phyloP scores from a whole-genome alignment of 192 early-diverging fungal species.

The Backusella sp. region DNA sequence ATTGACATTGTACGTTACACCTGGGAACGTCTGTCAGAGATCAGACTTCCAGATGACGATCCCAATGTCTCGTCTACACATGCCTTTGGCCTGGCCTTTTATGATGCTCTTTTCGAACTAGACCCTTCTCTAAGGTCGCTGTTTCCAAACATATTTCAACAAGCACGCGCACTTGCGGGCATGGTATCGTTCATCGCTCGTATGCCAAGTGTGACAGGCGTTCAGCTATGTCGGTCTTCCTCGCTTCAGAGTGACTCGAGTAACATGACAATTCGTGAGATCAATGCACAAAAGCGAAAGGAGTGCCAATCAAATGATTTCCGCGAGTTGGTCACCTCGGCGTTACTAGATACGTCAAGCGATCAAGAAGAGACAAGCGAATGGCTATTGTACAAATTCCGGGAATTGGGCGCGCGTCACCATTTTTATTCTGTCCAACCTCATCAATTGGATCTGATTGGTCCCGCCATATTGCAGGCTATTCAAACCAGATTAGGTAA shows the following conservation, averaged over 20 bases:
- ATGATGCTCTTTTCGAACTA: slow-evolving; percentile 17
- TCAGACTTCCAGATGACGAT: slow-evolving; percentile 11
- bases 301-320: background rate
- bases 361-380: background rate
- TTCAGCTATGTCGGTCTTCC: background rate
- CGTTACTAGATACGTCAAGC: background rate
- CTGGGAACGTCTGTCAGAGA: slow-evolving; percentile 19
- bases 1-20: slow-evolving; percentile 20
- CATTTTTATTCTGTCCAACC: slow-evolving; percentile 10
- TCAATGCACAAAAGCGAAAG: background rate
- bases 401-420: slow-evolving; percentile 11
- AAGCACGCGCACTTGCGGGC: slow-evolving; percentile 21
- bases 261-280: background rate
- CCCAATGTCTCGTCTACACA: slow-evolving; percentile 15
- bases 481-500: slow-evolving; percentile 2
- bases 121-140: slow-evolving; percentile 13
- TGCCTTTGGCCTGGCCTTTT: slow-evolving; percentile 23
- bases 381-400: slow-evolving; percentile 8
- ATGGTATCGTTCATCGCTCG: slow-evolving; percentile 20
- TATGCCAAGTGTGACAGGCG: background rate
- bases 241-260: background rate
- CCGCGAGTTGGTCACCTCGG: background rate
- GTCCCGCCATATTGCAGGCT: slow-evolving; percentile 12
- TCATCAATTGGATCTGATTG: slow-evolving; percentile 12
- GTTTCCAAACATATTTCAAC: slow-evolving; percentile 21